Evolutionary conservation across 805 yeast genomes (phyloP), one percentile per base, ranked within the genome.

Genomic region (Schwanniomyces pseudopolymorphus): DNA sequence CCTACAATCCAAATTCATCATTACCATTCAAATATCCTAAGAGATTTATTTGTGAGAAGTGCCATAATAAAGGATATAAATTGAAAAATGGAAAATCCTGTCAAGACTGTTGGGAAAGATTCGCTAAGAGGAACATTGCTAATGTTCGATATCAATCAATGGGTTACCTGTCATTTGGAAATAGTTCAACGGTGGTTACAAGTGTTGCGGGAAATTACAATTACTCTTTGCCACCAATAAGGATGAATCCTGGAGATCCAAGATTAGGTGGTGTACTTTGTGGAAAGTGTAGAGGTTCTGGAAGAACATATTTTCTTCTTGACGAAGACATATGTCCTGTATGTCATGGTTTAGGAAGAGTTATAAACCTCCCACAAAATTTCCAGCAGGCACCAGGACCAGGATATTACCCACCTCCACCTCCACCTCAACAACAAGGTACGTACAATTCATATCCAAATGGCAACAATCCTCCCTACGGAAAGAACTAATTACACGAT

Each of bases 181-280:
- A 41, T 16, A 37, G 50, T 7, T 39, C 47, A 13, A 50, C 19
- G 20, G 20, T 31, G 35, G 6, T 31, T 17, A 16, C 35, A 7
- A 14, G 10, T 31, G 10, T 16, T 22, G 5, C 27, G 11, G 28
- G 25, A n/a, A 28, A 33, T 22, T n/a, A 13, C n/a, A 48, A 52
- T 3, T 51, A 54, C 24, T 50, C 54, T 43, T 35, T 43, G 19
- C 58, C 61, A 3, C 74, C 81, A 1, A 42, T 75, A 16, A 65
- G 78, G 13, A 85, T 87, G 1, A 60, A 57, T 17, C 94, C 96
- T 0, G 96, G 96, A 2, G 96, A 88, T 56, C 92, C 94, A 2
- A 52, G 76, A 11, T 79, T 51, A 22, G 96, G 96, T 0, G 96
- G 96, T 0, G 61, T 73, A 0, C 53, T 84, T 2, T 89, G 96